Base-by-base conservation (phyloP, 208 protist species). In the Trypanosoma congolense region DNA sequence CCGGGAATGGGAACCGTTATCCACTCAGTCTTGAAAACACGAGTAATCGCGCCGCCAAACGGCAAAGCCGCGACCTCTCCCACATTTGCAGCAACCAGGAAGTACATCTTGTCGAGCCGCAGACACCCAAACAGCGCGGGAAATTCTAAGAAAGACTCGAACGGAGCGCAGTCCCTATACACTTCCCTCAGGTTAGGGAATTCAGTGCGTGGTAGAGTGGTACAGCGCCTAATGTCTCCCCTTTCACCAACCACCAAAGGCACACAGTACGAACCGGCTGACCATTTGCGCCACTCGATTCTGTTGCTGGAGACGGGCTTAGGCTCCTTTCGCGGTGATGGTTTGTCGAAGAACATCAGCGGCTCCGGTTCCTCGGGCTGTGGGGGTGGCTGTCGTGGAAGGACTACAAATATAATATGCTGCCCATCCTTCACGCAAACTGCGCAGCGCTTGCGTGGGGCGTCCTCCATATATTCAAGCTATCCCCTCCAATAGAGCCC, bases 301-400 rank as follows among this genome's bases (percentile, higher is more conserved):
- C 9, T 42, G 14, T 19, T 58, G 43, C 31, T 12, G 3, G 24
- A 45, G 2, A 52, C 51, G 21, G 47, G 42, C n/a, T 71, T 36
- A 4, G 56, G 45, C n/a, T 46, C n/a, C 10, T 26, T 29, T 31
- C 6, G 29, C 4, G 62, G 44, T n/a, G 40, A 21, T 24, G 49
- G 50, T 33, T 46, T 50, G 19, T 90, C 77, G 54, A 93, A 93
- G 31, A 88, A 77, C 73, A 93, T 84, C 22, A 90, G 48, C 16
- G 61, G 56, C 55, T 87, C 77, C 0, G 84, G 46, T 56, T 80
- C 72, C 8, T 61, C 53, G 31, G 71, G 48, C 64, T 54, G 9
- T 45, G 65, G 40, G 1, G 49, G 29, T 31, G 14, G 56, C 19
- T 76, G 48, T 33, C 71, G 80, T 16, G 80, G 77, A n/a, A 90